These are phyloP conservation scores for Coelastrella sp. DNA, from an alignment of 139 green algal genomes.

Conservation along the genomic window DNA sequence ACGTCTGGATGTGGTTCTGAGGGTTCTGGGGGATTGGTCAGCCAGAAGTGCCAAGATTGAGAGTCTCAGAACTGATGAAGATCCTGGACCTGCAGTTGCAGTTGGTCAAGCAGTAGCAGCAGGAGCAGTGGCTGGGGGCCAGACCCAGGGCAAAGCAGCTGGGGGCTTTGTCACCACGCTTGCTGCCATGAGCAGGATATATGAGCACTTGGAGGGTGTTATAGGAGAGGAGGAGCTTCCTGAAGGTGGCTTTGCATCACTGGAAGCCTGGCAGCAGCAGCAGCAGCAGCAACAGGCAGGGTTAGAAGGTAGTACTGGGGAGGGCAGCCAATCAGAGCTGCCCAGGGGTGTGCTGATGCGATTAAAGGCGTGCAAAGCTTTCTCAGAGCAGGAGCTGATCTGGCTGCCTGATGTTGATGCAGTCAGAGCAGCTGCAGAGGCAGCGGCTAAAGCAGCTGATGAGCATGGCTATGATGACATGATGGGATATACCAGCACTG, in stretches of 20 bases:
- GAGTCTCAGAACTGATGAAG: background rate
- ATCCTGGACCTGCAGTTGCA: background rate
- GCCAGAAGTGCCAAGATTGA: background rate
- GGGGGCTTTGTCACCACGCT: background rate
- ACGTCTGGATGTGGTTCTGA: background rate
- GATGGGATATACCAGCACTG: background rate
- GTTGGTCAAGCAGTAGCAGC: background rate
- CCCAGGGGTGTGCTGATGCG: background rate
- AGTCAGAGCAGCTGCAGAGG: background rate
- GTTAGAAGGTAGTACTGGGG: background rate
- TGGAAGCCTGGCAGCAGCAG: background rate
- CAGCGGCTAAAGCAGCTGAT: background rate
- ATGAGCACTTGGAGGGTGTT: background rate
- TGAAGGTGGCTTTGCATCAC: background rate
- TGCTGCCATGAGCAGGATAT: background rate
- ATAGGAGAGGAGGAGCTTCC: background rate
- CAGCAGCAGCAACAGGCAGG: background rate
- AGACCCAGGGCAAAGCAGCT: background rate
- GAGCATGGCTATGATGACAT: background rate
- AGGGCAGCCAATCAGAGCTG: background rate
- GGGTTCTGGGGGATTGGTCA: background rate
- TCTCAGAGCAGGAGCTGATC: background rate
- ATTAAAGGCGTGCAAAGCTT: background rate
- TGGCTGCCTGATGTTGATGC: background rate
- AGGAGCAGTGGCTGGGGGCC: background rate